A percentile compares a stretch with the other conserved stretches of the same genome.
Evolutionary conservation across 2,329 filamentous ascomycete genomes (phyloP).

Genomic region (Juglanconis oblonga): DNA sequence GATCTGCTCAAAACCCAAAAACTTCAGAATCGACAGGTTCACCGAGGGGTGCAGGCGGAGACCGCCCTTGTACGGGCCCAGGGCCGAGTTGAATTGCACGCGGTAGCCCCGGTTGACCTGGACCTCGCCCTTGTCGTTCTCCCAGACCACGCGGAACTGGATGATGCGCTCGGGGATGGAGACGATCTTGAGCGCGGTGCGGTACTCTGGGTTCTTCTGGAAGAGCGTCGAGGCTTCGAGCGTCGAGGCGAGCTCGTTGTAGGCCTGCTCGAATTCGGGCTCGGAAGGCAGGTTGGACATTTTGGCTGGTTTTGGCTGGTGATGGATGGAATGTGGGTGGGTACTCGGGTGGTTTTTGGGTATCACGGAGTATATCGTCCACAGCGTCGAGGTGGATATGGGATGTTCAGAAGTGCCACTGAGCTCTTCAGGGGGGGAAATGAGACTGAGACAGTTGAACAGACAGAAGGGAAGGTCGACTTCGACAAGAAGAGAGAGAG

Average conservation of each 20-base stretch:
- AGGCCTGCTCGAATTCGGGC: conserved; percentile 98
- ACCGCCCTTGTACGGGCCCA: conserved; percentile 97
- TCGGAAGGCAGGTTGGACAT: conserved; percentile 86
- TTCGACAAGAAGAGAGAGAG: neutral
- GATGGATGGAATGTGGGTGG: too few species aligned
- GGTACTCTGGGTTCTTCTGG: conserved; percentile 91
- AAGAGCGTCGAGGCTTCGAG: conserved; percentile 94
- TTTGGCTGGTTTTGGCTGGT: conserved; percentile 24
- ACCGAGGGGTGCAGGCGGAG: conserved; percentile 91
- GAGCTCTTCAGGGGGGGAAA: neutral
- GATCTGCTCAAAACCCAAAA: conserved; percentile 98
- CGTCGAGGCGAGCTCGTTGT: conserved; percentile 92
- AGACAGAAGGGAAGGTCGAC: neutral
- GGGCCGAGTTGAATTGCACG: conserved; percentile 97
- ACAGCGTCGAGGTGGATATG: neutral
- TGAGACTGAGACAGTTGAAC: neutral
- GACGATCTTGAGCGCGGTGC: conserved; percentile 81
- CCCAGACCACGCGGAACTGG: conserved; percentile 97
- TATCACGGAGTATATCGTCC: neutral
- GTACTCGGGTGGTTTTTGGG: too few species aligned
- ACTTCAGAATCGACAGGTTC: conserved; percentile 83
- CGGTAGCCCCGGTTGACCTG: conserved; percentile 95
- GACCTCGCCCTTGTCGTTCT: conserved; percentile 84
- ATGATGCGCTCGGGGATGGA: conserved; percentile 92
- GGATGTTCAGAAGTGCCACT: neutral